These are phyloP conservation scores for Capronia americana DNA, from an alignment of 2,329 filamentous ascomycete species.

Conservation along the genomic window DNA sequence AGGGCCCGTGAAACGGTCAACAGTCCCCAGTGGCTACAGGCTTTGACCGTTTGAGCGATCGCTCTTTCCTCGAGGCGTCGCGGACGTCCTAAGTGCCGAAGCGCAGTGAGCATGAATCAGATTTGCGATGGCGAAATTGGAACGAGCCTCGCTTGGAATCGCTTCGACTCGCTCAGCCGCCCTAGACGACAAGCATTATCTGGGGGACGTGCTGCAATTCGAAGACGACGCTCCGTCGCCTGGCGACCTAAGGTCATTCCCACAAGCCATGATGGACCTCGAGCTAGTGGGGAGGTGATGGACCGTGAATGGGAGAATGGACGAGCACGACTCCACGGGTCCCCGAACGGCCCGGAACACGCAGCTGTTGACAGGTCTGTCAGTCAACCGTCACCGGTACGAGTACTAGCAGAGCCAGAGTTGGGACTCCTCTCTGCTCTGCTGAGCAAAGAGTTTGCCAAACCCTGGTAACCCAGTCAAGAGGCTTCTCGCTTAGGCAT, in stretches of 20 bases:
- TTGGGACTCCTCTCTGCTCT: constrained; percentile 11
- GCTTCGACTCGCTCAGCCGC: constrained; percentile 39
- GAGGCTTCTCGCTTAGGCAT: constrained; percentile 39
- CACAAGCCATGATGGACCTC: constrained; percentile 10
- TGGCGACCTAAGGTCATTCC: constrained; percentile 3
- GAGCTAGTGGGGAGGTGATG: constrained; percentile 11
- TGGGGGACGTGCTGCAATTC: constrained; percentile 13
- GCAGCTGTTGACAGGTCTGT: constrained; percentile 4
- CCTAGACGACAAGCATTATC: constrained; percentile 36
- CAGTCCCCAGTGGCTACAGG: constrained; percentile 26
- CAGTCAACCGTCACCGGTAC: constrained; percentile 16
- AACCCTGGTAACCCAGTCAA: constrained; percentile 31
- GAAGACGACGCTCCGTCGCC: constrained; percentile 1
- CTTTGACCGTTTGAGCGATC: constrained; percentile 23
- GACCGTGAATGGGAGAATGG: constrained; percentile 8
- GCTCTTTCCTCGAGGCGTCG: constrained; percentile 32
- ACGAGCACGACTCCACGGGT: constrained; percentile 11
- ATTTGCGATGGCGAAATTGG: constrained; percentile 38
- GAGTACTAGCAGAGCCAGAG: background rate
- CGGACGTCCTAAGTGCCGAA: constrained; percentile 38
- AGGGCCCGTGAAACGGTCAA: constrained; percentile 33
- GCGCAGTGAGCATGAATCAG: constrained; percentile 35
- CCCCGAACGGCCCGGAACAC: constrained; percentile 19
- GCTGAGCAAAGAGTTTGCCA: constrained; percentile 17
- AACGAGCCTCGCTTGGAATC: constrained; percentile 39